Evolutionary conservation across 2,329 filamentous ascomycete species (phyloP), one percentile per base, ranked within the genome.

Genomic region (Chaetothyriales sp.): DNA sequence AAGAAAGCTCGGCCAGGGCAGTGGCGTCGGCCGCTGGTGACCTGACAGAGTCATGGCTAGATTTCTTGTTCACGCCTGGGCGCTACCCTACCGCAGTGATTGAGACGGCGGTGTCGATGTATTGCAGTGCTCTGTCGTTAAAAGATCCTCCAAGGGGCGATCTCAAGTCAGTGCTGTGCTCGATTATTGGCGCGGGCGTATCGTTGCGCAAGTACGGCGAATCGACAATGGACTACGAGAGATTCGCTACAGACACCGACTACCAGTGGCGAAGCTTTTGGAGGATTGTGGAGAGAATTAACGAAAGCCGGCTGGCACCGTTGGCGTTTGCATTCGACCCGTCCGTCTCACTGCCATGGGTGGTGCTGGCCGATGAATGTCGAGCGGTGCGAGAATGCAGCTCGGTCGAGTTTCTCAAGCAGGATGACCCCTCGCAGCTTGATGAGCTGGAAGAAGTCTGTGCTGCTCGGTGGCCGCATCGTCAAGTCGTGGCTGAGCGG

Each of bases 231-330:
- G 84, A 93, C 61, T 86, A 86, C 59, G 79, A 84, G 20, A 76
- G 81, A 51, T 92, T 89, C 63, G 77, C 84, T 51, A 71, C 74
- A 32, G 81, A 86, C 28, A 81, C 83, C 49, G 84, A 92, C 62
- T 75, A 78, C 9, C 88, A 95, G 64, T 98, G 92, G 92, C 80
- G 84, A 55, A 79, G 85, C 48, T 94, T 94, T 66, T 95, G 88
- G 70, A 81, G 88, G 28, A 75, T 96, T 18, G 75, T 94, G 18
- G 75, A 85, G 10, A 89, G 95, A 63, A 71, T 98, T 43, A 88
- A 96, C 63, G 88, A 84, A 61, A 83, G 86, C 61, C 77, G 89
- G 61, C 83, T 84, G 18, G 89, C 95, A 62, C 83, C 86, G 0
- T 68, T 96, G 44, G 81, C 85, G 1, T 71, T 96, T 44, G 78